Conservation (phyloP, 331 rosid genomes). For the Quercus tomentella region DNA sequence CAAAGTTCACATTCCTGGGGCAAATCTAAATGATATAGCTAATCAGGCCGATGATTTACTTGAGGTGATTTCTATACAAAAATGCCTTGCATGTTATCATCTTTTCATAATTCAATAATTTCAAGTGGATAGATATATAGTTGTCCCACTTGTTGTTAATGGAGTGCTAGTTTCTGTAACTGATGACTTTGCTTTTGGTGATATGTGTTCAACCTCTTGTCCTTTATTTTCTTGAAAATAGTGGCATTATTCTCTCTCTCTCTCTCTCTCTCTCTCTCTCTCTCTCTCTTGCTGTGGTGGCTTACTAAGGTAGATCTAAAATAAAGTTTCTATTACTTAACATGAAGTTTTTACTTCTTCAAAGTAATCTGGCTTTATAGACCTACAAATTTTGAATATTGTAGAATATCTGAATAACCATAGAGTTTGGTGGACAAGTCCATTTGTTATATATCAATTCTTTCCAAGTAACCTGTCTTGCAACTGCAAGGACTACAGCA, state of each 20-base stretch:
- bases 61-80: constrained; percentile 50
- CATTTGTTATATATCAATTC: not conserved
- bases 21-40: constrained; percentile 88
- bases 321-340: not conserved
- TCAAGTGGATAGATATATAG: not conserved
- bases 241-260: not conserved
- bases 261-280: not conserved
- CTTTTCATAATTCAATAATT: not conserved
- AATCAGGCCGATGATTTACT: constrained; percentile 96
- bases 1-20: constrained; percentile 79
- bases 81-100: constrained; percentile 5
- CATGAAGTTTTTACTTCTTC: not conserved
- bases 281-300: not conserved
- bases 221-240: not conserved
- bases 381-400: not conserved
- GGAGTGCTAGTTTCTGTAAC: not conserved
- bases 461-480: not conserved
- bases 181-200: not conserved
- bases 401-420: not conserved
- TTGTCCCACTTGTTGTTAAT: not conserved
- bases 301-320: not conserved
- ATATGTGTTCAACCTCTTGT: not conserved
- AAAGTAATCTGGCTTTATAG: not conserved
- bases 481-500: not conserved
- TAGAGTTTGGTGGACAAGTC: not conserved